Evolutionary conservation across 2,329 filamentous ascomycete species (phyloP), one percentile per base, ranked within the genome.

Genomic region (Nemania sp.): DNA sequence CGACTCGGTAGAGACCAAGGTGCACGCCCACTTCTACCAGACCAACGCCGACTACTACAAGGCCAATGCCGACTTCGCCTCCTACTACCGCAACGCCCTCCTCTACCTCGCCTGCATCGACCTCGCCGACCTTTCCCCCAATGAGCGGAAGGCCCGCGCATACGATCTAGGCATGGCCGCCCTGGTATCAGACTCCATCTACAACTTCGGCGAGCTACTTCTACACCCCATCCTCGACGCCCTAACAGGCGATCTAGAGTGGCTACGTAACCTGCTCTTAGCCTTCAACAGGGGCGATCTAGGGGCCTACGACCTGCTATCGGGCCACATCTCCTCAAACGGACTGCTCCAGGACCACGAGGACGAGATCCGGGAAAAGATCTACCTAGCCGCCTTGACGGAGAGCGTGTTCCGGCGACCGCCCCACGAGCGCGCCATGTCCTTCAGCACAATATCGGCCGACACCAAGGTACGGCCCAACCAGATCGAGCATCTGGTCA

Each of bases 151-250:
- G 79, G 88, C 87, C 67, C 90, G 95, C 75, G 96, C 96, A 52
- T 97, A 97, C 82, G 94, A 98, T 80, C 90, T 99, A 70, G 92
- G 92, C 77, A 91, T 98, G 62, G 94, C 96, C 29, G 96, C 96
- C 10, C 87, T 99, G 8, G 92, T 98, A 45, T 98, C 94, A 58
- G 93, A 95, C 77, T 93, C 90, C 76, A 99, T 98, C 83, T 98
- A 99, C 89, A 99, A 99, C 85, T 99, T 99, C 76, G 96, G 96
- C 80, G 96, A 99, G 85, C 90, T 99, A n/a, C 89, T 99, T 35
- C 88, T 99, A 73, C 96, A 99, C 80, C 96, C 96, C 3, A 97
- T 99, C 77, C 90, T 99, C 71, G 93, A 97, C 78, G 91, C 92
- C 22, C 88, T 99, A 76, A 89, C 90, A 75, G 90, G 91, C 26